phyloP scores from a whole-genome alignment of 108 stramenopile species.

The Fragilariopsis cylindrus region DNA sequence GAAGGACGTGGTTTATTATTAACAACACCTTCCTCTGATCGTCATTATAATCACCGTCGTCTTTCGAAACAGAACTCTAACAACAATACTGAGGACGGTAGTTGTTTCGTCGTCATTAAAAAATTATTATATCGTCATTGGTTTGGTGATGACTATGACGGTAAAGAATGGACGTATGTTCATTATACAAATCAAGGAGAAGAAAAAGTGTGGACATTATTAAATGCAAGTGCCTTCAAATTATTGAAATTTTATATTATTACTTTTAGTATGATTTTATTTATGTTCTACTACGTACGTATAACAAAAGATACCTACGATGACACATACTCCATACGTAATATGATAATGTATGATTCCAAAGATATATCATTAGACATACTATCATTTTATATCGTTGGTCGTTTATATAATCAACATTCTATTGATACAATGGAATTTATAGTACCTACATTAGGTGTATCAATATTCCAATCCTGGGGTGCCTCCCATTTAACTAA shows the following conservation, averaged over 20 bases:
- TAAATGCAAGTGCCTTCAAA: slow-evolving; percentile 31
- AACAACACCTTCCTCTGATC: too few species aligned
- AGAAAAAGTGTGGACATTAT: background rate
- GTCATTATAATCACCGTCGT: too few species aligned
- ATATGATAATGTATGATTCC: slow-evolving; percentile 58
- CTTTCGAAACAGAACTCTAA: too few species aligned
- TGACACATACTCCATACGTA: slow-evolving; percentile 31
- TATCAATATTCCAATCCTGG: slow-evolving; percentile 39
- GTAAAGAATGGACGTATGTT: too few species aligned
- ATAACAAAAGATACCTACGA: slow-evolving; percentile 27
- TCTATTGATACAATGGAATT: slow-evolving; percentile 54
- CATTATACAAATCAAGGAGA: background rate
- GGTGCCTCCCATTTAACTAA: slow-evolving; percentile 31
- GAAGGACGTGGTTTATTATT: too few species aligned
- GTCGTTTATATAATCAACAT: slow-evolving; percentile 45
- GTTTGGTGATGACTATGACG: too few species aligned
- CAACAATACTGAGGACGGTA: too few species aligned
- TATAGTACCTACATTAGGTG: slow-evolving; percentile 41
- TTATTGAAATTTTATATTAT: slow-evolving; percentile 53
- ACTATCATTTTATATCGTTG: slow-evolving; percentile 63
- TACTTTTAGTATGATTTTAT: slow-evolving; percentile 36
- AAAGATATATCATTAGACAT: slow-evolving; percentile 50
- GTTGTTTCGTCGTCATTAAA: too few species aligned
- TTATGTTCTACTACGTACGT: slow-evolving; percentile 42
- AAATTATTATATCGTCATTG: too few species aligned